Evolutionary conservation across 2,329 filamentous ascomycete genomes (phyloP), one percentile per base, ranked within the genome.

Genomic region (Cytospora piceae): DNA sequence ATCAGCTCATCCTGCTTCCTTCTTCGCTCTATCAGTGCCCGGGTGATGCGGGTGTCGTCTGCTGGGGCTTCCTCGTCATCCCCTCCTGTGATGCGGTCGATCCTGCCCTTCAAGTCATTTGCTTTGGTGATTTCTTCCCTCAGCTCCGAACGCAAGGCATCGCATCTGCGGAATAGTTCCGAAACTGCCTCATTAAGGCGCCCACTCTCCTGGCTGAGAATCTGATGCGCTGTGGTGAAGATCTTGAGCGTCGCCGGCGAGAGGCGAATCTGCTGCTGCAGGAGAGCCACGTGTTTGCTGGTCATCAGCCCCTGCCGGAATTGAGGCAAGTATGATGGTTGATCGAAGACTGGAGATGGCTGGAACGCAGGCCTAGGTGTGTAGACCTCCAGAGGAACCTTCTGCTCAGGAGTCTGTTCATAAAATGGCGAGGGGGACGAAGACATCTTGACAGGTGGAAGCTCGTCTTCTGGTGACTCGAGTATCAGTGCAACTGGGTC

Each of bases 101-200:
- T 86, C 70, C 86, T 86, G 49, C 81, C 79, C 73, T 86, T 87
- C 51, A 92, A 83, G 71, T 90, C 85, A 62, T 87, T 85, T 32
- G 86, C 88, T 70, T 88, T 87, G 67, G 78, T 79, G 29, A 93
- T 83, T 73, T 94, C 90, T 68, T 88, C 85, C 69, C 80, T 81
- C 52, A 93, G 81, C 72, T 93, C 90, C 22, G 82, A 79, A 71
- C 90, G 87, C 31, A 94, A 81, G 55, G 87, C 82, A 70, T 90
- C 85, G 68, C 90, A 92, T 63, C 88, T 84, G 31, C 88, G 82
- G 77, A 93, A 94, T 7, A 94, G 80, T 71, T 93, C 90, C 1
- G 90, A 86, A 0, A 89, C 90, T 1, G 89, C 90, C 53, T 85
- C 79, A 20, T 90, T 90, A 14, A 94, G 81, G 14, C 82, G 82